Percentiles rank a stretch among this genome's conserved stretches.
phyloP scores from a whole-genome alignment of 2,329 filamentous ascomycete species.

The Penicillium capsulatum region DNA sequence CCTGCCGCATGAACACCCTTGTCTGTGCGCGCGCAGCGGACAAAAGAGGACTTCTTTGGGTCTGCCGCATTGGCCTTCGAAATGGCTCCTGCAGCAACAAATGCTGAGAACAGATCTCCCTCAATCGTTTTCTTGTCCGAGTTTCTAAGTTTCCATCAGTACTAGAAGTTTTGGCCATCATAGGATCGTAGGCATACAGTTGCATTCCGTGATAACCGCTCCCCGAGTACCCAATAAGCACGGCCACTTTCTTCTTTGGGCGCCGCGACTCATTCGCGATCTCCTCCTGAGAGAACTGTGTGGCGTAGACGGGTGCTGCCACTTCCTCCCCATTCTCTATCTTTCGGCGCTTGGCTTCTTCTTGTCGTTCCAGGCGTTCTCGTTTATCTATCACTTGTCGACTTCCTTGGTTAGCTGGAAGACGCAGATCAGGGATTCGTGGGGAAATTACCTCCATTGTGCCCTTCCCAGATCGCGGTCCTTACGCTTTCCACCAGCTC shows the following conservation, averaged over 20 bases:
- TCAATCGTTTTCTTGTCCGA: slow-evolving; percentile 84
- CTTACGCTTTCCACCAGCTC: slow-evolving; percentile 49
- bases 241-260: slow-evolving; percentile 94
- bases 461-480: slow-evolving; percentile 63
- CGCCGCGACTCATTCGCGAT: slow-evolving; percentile 80
- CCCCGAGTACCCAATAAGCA: slow-evolving; percentile 91
- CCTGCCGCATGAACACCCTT: slow-evolving; percentile 96
- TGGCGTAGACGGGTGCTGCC: slow-evolving; percentile 50
- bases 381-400: slow-evolving; percentile 51
- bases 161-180: too few relatives aligned
- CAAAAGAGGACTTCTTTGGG: slow-evolving; percentile 90
- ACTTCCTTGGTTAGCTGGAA: slow-evolving; percentile 50
- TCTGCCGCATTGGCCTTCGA: slow-evolving; percentile 96
- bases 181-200: slow-evolving; percentile 49
- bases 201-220: slow-evolving; percentile 98
- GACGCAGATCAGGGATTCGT: slow-evolving; percentile 11
- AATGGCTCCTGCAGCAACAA: slow-evolving; percentile 86
- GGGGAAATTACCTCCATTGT: slow-evolving; percentile 57
- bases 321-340: slow-evolving; percentile 45
- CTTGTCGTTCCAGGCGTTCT: slow-evolving; percentile 48
- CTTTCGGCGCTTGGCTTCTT: slow-evolving; percentile 54
- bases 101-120: slow-evolving; percentile 87
- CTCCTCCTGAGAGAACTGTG: slow-evolving; percentile 68
- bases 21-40: slow-evolving; percentile 91
- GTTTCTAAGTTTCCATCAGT: slow-evolving; percentile 33